Evolutionary conservation across 495 filamentous ascomycete genomes (phyloP), one percentile per base, ranked within the genome.

Genomic region (Aspergillus baeticus): DNA sequence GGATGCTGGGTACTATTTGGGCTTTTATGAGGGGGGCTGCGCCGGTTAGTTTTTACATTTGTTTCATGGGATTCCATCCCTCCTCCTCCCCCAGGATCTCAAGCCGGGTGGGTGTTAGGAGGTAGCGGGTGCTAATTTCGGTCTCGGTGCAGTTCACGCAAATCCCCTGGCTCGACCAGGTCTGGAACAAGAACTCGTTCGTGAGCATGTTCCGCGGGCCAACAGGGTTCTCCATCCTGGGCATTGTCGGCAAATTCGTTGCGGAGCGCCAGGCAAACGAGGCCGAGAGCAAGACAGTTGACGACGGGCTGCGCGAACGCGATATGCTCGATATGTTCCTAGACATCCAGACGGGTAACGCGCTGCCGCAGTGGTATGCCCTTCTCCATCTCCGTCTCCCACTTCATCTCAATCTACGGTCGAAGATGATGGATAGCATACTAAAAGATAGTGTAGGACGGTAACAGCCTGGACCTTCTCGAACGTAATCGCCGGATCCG

Each of bases 401-500:
- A 6, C n/a, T 3, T 18, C 37, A 41, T n/a, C 4, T 37, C 35
- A 14, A 7, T 6, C 13, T 3, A 37, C 62, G 67, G 69, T 63
- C 26, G 51, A 53, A 60, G 15, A 11, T 20, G 7, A 23, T 42
- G 4, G 17, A 7, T 8, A 26, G 10, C 7, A 10, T 17, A 31
- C 31, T 44, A 15, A 34, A 17, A 37, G 15, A 35, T 31, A 43
- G 26, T 29, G 26, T 34, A 54, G 50, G 56, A 44, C 21, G 10
- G 41, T 49, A n/a, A 53, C 38, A 5, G 63, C 71, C 6, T 63
- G 60, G 60, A 59, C 56, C 13, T 59, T 63, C 38, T 59, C 60
- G 38, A 79, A 81, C 60, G 62, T 80, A 17, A 64, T 72, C 31
- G 77, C 77, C 6, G 79, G 77, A 20, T 70, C 69, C 23, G 77